Base-by-base conservation (phyloP, 352 stramenopile genomes). In the Globisporangium nagaii region DNA sequence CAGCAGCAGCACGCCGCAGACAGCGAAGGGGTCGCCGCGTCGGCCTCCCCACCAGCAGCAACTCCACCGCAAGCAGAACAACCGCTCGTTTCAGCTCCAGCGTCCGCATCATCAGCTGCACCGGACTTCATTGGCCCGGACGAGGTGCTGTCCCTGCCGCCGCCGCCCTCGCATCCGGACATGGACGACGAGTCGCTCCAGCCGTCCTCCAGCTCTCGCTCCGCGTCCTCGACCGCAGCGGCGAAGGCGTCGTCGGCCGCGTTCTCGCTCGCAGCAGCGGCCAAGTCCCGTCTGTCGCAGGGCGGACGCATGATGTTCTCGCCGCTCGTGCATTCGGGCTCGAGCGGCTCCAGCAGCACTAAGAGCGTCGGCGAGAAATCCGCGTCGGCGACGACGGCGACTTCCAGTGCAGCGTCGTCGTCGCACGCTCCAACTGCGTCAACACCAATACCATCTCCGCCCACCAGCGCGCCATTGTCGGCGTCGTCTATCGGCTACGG, bases 231-330 rank as follows among this genome's bases (percentile, higher is more conserved):
- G 1, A 37, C 43, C 25, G 62, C 67, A 4, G 58, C 73, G 1
- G 49, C 56, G 3, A 71, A 71, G 54, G 65, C 73, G 20, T 78
- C 77, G 11, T 77, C 69, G 6, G 61, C 72, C 4, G 76, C 79
- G 34, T 72, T 79, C 27, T 82, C 76, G 10, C 76, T 84, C 54
- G 76, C 79, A 11, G 64, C 68, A 2, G 52, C 62, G 1, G 70
- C 74, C 20, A 66, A 63, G 19, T 86, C 75, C 13, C 86, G 83
- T 25, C 47, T 90, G 27, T 63, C 74, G 7, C 70, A 84, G 34
- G 65, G 74, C 31, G 70, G 75, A 7, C 72, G 75, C 25, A 74
- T 71, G 50, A 65, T 85, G 52, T 58, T 90, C 36, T 82, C 75
- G 8, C 79, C 79, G 20, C 36, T 84, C 11, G 56, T 60, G 37